These are phyloP conservation scores for Phylloboletellus chloephorus DNA, from an alignment of 1,284 basidiomycete species.

Conservation along the genomic window DNA sequence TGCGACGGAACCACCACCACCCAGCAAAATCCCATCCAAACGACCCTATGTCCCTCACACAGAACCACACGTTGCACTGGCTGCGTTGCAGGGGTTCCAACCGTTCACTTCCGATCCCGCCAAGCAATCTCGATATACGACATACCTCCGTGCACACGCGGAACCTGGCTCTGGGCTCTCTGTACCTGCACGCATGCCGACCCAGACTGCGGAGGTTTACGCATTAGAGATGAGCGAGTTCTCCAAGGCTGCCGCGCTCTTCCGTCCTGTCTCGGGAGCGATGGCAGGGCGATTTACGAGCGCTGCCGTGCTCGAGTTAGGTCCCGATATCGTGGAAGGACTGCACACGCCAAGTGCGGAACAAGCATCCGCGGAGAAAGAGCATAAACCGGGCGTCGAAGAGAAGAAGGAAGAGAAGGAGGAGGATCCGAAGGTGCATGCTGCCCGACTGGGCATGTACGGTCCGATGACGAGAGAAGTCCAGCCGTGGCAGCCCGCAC, in stretches of 20 bases:
- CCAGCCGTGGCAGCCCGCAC: slow-evolving; percentile 72
- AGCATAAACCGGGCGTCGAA: slow-evolving; percentile 38
- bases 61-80: slow-evolving; percentile 76
- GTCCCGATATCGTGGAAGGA: slow-evolving; percentile 67
- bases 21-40: slow-evolving; percentile 22
- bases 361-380: slow-evolving; percentile 24
- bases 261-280: slow-evolving; percentile 86
- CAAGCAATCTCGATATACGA: slow-evolving; percentile 83
- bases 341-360: slow-evolving; percentile 60
- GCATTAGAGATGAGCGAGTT: slow-evolving; percentile 85
- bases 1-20: slow-evolving; percentile 22
- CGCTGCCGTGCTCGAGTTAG: slow-evolving; percentile 58
- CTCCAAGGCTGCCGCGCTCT: slow-evolving; percentile 80
- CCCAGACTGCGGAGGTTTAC: slow-evolving; percentile 62
- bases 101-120: slow-evolving; percentile 75
- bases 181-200: slow-evolving; percentile 44
- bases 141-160: slow-evolving; percentile 77
- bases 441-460: slow-evolving; percentile 83
- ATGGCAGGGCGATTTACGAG: slow-evolving; percentile 93
- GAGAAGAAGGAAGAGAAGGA: slow-evolving; percentile 46
- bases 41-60: slow-evolving; percentile 54
- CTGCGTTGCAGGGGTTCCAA: slow-evolving; percentile 85
- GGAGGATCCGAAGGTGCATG: slow-evolving; percentile 71
- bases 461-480: slow-evolving; percentile 78
- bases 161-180: slow-evolving; percentile 36